These are phyloP conservation scores for Musa schizocarpa DNA, from an alignment of 176 grass and related monocot species.

Conservation along the genomic window DNA sequence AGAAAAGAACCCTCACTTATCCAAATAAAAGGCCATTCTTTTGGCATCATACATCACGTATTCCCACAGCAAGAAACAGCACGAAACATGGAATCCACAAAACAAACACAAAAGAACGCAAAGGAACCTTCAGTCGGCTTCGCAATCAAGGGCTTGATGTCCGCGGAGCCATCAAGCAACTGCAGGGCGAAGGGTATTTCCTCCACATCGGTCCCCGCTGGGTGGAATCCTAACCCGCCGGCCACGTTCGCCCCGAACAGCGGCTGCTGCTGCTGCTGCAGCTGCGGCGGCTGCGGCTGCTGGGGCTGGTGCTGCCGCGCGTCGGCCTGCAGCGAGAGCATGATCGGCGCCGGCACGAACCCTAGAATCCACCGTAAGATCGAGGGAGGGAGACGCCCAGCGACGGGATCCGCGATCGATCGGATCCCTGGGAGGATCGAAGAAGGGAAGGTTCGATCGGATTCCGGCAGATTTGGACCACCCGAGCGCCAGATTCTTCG, in stretches of 20 bases:
- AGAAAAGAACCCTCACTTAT: background rate
- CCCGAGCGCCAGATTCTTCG: background rate
- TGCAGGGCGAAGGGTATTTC: background rate
- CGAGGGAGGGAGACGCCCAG: background rate
- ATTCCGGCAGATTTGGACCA: background rate
- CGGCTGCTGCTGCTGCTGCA: conserved; percentile 14
- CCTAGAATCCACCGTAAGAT: background rate
- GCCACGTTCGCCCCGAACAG: conserved; percentile 6
- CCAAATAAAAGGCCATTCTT: background rate
- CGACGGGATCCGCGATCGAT: background rate
- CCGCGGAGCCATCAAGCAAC: background rate
- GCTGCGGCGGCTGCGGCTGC: background rate
- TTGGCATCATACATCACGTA: background rate
- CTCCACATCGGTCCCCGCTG: background rate
- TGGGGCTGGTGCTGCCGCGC: background rate
- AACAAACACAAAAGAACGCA: background rate
- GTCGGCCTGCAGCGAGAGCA: conserved; percentile 15
- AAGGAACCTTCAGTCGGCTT: conserved; percentile 6
- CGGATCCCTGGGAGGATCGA: background rate
- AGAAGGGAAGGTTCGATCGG: background rate
- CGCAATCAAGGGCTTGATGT: background rate
- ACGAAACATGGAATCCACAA: background rate
- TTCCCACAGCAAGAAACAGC: background rate
- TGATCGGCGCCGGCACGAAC: background rate
- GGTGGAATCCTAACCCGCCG: conserved; percentile 2